Percentiles rank a stretch among this genome's conserved stretches.
Evolutionary conservation across 2,329 filamentous ascomycete genomes (phyloP).

Genomic region (Neonectria magnoliae): DNA sequence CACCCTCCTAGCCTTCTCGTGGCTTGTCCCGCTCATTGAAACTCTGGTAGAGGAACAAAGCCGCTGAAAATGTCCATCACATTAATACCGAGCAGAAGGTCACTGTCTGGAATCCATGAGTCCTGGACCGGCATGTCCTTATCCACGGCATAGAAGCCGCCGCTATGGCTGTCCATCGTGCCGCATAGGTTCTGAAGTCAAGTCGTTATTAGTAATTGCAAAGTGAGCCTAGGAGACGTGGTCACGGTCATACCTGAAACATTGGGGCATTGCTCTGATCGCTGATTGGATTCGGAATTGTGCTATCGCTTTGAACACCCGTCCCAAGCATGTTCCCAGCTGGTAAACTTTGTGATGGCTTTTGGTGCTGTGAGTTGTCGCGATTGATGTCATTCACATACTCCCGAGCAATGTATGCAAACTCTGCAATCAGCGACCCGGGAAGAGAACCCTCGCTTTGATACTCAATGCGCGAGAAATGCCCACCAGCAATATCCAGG

Average conservation of each 20-base stretch:
- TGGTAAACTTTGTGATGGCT: neutral
- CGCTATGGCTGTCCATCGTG: constrained; percentile 1
- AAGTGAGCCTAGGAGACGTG: neutral
- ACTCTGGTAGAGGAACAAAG: constrained; percentile 13
- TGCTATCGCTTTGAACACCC: neutral
- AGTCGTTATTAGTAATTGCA: neutral
- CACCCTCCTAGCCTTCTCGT: too few species aligned
- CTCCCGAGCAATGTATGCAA: constrained; percentile 35
- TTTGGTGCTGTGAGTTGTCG: neutral
- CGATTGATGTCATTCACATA: constrained; percentile 31
- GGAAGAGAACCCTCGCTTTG: constrained; percentile 29
- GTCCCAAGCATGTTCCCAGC: neutral
- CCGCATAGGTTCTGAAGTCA: neutral
- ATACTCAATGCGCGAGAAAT: constrained; percentile 36
- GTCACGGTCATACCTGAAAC: constrained; percentile 4
- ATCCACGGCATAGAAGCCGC: constrained; percentile 7
- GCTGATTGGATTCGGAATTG: neutral
- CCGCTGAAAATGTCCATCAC: constrained; percentile 39
- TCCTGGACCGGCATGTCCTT: constrained; percentile 24
- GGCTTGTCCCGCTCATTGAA: neutral
- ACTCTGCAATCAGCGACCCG: constrained; percentile 31
- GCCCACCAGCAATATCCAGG: constrained; percentile 34
- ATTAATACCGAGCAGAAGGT: constrained; percentile 33
- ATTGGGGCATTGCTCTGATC: neutral
- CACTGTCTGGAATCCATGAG: constrained; percentile 28